Percentiles rank a stretch among this genome's conserved stretches.
Conservation (phyloP, 495 filamentous ascomycete species). For the Collariella sp. region DNA sequence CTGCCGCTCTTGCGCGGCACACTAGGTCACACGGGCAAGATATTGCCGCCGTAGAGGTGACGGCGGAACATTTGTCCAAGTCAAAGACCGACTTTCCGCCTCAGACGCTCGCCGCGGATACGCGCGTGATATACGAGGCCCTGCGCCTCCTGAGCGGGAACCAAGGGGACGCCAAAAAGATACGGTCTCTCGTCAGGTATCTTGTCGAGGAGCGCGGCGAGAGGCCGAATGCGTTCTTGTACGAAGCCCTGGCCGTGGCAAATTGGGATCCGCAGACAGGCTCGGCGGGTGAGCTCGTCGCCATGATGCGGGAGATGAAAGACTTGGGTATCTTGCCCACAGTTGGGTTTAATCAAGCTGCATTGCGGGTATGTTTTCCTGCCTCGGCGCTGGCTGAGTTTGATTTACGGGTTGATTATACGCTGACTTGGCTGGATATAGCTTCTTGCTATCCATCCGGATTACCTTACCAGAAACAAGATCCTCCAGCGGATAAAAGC, state of each 20-base stretch:
- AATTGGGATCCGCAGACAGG: conserved; percentile 58
- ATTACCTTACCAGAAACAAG: conserved; percentile 64
- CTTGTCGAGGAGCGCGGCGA: conserved; percentile 56
- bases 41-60: neutral
- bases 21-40: too few species aligned
- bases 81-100: neutral
- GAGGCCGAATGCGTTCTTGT: conserved; percentile 56
- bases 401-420: neutral
- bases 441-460: conserved; percentile 74
- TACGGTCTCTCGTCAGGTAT: conserved; percentile 40
- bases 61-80: neutral
- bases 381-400: neutral
- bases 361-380: conserved; percentile 51
- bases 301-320: conserved; percentile 64
- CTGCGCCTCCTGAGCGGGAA: conserved; percentile 31
- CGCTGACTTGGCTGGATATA: conserved; percentile 23
- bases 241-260: conserved; percentile 61
- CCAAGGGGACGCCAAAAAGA: conserved; percentile 5
- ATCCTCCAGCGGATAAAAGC: conserved; percentile 63
- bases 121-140: conserved; percentile 39
- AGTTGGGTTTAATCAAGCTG: conserved; percentile 57
- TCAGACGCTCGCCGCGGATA: conserved; percentile 5
- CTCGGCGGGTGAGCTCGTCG: conserved; percentile 50
- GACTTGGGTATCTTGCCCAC: conserved; percentile 50
- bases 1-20: too few species aligned